Percentiles rank a stretch among this genome's conserved stretches.
phyloP scores from a whole-genome alignment of 2,329 filamentous ascomycete species.

The Rhinocladiella mackenziei region DNA sequence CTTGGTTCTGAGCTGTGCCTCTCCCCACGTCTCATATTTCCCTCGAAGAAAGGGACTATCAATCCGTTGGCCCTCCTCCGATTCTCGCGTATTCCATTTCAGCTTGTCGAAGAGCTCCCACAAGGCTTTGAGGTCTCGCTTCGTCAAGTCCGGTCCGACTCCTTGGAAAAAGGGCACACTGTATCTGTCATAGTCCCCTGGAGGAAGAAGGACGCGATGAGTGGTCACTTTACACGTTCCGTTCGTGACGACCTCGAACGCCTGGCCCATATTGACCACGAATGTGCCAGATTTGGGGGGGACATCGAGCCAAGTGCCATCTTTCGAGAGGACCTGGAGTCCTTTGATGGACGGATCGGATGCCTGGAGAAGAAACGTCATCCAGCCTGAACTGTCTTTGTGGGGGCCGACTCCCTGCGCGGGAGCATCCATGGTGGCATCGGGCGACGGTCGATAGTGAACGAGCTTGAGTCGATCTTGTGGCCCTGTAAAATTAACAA shows the following conservation, averaged over 20 bases:
- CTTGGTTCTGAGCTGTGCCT: conserved; percentile 53
- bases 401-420: conserved; percentile 49
- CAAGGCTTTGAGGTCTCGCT: conserved; percentile 40
- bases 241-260: conserved; percentile 42
- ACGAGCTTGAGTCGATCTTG: conserved; percentile 52
- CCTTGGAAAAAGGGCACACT: conserved; percentile 49
- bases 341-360: conserved; percentile 48
- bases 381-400: conserved; percentile 48
- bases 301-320: conserved; percentile 45
- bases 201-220: conserved; percentile 40
- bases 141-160: conserved; percentile 46
- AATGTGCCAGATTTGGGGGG: conserved; percentile 42
- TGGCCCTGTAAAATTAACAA: conserved; percentile 52
- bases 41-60: conserved; percentile 51
- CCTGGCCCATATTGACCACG: conserved; percentile 48
- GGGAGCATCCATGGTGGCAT: conserved; percentile 39
- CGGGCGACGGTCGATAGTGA: conserved; percentile 37
- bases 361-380: conserved; percentile 61
- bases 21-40: conserved; percentile 53
- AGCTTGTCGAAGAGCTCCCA: conserved; percentile 37
- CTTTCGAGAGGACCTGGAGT: conserved; percentile 46
- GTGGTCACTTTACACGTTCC: conserved; percentile 43
- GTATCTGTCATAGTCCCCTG: conserved; percentile 40
- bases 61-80: conserved; percentile 38
- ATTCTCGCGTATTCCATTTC: conserved; percentile 31